Percentiles rank a stretch among this genome's conserved stretches.
Conservation (phyloP, 805 yeast species). For the Nakazawaea siamensis region DNA sequence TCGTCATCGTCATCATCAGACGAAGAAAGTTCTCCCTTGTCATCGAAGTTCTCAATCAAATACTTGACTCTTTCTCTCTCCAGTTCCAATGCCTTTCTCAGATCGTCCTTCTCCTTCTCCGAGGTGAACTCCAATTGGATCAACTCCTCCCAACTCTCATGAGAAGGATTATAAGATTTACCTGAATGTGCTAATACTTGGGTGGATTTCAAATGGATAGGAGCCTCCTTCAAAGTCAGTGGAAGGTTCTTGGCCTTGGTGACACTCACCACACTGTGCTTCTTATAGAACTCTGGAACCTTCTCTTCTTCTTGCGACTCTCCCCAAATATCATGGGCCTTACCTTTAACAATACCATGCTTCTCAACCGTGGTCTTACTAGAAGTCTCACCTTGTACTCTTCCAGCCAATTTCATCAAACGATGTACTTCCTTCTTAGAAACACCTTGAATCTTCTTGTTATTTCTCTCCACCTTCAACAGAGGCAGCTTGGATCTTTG, state of each 20-base stretch:
- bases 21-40: constrained; percentile 40
- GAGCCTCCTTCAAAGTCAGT: constrained; percentile 39
- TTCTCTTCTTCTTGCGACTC: constrained; percentile 19
- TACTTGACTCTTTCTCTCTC: constrained; percentile 56
- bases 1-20: constrained; percentile 28
- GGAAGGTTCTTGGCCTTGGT: constrained; percentile 49
- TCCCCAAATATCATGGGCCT: constrained; percentile 67
- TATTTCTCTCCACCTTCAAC: constrained; percentile 30
- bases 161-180: constrained; percentile 86
- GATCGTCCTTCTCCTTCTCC: constrained; percentile 62
- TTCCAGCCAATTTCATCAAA: constrained; percentile 73
- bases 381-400: constrained; percentile 45
- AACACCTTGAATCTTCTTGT: constrained; percentile 49
- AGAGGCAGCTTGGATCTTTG: constrained; percentile 75
- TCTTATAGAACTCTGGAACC: constrained; percentile 30
- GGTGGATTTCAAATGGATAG: constrained; percentile 44
- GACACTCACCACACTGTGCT: constrained; percentile 28
- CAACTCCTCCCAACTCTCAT: constrained; percentile 72
- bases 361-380: constrained; percentile 45
- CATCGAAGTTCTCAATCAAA: constrained; percentile 55
- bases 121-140: constrained; percentile 56
- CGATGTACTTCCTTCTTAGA: constrained; percentile 53
- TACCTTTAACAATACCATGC: constrained; percentile 53
- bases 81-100: constrained; percentile 51
- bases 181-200: constrained; percentile 69